Conservation (phyloP, 75 land plant species). For the Pinus taeda region DNA sequence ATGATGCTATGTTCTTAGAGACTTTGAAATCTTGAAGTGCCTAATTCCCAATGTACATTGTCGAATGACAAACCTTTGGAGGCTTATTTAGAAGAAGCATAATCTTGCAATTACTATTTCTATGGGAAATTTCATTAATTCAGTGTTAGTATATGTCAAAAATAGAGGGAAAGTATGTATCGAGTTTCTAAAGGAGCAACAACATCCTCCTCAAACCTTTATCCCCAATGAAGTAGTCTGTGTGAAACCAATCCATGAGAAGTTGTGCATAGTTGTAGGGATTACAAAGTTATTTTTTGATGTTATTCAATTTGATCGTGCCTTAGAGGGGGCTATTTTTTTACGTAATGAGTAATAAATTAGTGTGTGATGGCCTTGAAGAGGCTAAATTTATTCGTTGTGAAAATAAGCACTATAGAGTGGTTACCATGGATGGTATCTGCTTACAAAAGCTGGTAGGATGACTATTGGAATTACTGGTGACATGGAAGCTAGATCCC, state of each 20-base stretch:
- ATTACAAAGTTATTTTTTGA: conserved; percentile 80
- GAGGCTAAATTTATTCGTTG: conserved; percentile 95
- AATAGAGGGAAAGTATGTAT: conserved; percentile 95
- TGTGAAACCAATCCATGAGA: conserved; percentile 87
- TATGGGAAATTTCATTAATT: conserved; percentile 99
- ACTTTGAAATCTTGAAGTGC: conserved; percentile 84
- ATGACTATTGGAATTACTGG: conserved; percentile 93
- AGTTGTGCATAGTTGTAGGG: conserved; percentile 75
- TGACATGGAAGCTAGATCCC: conserved; percentile 97
- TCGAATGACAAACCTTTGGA: conserved; percentile 96
- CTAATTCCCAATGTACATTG: conserved; percentile 97
- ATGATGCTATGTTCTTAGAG: conserved; percentile 82
- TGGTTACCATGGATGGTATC: conserved; percentile 93
- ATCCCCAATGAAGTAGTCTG: conserved; percentile 92
- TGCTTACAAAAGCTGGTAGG: conserved; percentile 92
- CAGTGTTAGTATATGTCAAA: conserved; percentile 98
- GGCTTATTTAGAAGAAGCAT: conserved; percentile 87
- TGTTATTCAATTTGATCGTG: conserved; percentile 86
- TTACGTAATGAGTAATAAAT: conserved; percentile 92
- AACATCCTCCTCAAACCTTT: conserved; percentile 92
- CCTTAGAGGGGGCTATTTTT: conserved; percentile 81
- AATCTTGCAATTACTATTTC: conserved; percentile 97
- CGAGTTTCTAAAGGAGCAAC: conserved; percentile 97
- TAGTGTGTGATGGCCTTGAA: conserved; percentile 93
- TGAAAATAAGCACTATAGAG: conserved; percentile 87